Percentiles rank a stretch among this genome's conserved stretches.
These are phyloP conservation scores for Trematosphaeria pertusa DNA, from an alignment of 2,329 filamentous ascomycete species.

Conservation along the genomic window DNA sequence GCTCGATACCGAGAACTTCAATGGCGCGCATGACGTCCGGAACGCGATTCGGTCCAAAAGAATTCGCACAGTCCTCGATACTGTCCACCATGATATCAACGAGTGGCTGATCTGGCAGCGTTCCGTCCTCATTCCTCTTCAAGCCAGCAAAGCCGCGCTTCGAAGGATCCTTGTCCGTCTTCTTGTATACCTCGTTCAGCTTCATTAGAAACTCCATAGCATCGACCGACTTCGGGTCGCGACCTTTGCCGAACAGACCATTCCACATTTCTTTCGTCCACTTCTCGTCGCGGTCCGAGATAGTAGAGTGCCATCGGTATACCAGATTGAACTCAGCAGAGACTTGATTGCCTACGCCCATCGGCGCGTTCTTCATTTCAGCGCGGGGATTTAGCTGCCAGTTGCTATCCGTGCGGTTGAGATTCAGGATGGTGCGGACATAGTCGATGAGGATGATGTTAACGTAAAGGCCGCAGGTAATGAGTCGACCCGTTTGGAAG, in stretches of 20 bases:
- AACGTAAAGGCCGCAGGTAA: slow-evolving; percentile 61
- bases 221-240: slow-evolving; percentile 61
- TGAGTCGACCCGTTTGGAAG: slow-evolving; percentile 60
- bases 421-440: slow-evolving; percentile 60
- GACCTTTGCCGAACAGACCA: slow-evolving; percentile 53
- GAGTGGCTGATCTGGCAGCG: slow-evolving; percentile 77
- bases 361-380: slow-evolving; percentile 68
- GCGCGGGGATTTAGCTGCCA: slow-evolving; percentile 83
- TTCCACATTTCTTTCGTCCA: slow-evolving; percentile 71
- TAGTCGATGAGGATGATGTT: slow-evolving; percentile 63
- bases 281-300: slow-evolving; percentile 75
- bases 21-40: slow-evolving; percentile 76
- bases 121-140: slow-evolving; percentile 69
- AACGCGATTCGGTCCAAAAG: slow-evolving; percentile 69
- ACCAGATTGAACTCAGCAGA: slow-evolving; percentile 89
- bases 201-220: slow-evolving; percentile 67
- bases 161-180: slow-evolving; percentile 69
- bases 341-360: slow-evolving; percentile 81
- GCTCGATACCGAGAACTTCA: slow-evolving; percentile 81
- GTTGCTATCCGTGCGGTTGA: slow-evolving; percentile 74
- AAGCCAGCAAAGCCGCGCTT: slow-evolving; percentile 73
- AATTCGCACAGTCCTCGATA: slow-evolving; percentile 76
- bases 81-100: slow-evolving; percentile 71
- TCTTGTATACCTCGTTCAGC: slow-evolving; percentile 67
- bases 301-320: slow-evolving; percentile 86